Evolutionary conservation across 2,329 filamentous ascomycete species (phyloP).

Genomic region (Fusarium sp.): DNA sequence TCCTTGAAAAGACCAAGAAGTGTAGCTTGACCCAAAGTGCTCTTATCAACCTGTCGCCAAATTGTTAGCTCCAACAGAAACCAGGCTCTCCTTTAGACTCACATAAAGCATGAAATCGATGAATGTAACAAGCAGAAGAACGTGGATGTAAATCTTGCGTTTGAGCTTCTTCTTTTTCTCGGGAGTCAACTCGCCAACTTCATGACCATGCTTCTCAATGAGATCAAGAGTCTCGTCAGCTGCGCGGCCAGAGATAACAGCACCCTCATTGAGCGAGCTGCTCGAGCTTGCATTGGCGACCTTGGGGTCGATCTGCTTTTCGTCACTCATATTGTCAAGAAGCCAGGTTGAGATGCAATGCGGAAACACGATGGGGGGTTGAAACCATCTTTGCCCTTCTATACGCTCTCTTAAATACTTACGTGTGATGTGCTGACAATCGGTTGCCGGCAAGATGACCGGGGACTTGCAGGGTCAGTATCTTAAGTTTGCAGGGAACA

Average conservation of each 20-base stretch:
- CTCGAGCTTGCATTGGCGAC: background rate
- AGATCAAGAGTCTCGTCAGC: slow-evolving; percentile 8
- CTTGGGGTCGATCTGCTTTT: background rate
- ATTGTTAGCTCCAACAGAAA: background rate
- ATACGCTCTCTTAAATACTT: background rate
- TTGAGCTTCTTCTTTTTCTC: slow-evolving; percentile 3
- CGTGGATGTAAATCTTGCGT: slow-evolving; percentile 8
- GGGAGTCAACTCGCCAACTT: background rate
- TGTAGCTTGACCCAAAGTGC: background rate
- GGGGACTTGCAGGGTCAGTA: background rate
- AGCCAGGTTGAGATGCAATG: too few species aligned
- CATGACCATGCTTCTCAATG: background rate
- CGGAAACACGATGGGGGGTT: too few species aligned
- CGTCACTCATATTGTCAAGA: background rate
- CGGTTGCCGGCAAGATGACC: background rate
- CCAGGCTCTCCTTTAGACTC: background rate
- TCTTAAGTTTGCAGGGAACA: background rate
- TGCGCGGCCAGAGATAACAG: background rate
- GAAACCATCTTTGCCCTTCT: background rate
- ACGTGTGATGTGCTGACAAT: background rate
- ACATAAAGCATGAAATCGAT: slow-evolving; percentile 13
- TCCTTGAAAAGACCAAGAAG: slow-evolving; percentile 3
- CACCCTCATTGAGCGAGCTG: background rate
- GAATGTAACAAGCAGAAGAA: background rate
- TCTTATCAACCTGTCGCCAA: background rate